These are phyloP conservation scores for Hyaloperonospora arabidopsidis DNA, from an alignment of 352 stramenopile genomes.

Conservation along the genomic window DNA sequence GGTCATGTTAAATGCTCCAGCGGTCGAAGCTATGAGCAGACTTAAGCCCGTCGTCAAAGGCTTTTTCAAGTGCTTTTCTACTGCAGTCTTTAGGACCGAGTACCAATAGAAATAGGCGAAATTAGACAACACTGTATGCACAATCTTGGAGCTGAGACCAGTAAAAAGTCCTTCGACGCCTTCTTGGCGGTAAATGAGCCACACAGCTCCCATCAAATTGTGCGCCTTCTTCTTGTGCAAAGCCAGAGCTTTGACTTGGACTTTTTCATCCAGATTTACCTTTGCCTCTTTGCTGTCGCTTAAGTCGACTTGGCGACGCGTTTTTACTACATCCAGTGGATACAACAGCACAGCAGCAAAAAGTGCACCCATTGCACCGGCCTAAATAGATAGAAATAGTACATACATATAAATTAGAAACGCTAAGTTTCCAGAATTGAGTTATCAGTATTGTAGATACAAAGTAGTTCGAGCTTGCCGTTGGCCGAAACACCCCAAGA, in stretches of 20 bases:
- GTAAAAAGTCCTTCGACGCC: slow-evolving; percentile 57
- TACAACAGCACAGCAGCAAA: slow-evolving; percentile 69
- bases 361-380: slow-evolving; percentile 66
- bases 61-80: slow-evolving; percentile 41
- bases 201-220: slow-evolving; percentile 52
- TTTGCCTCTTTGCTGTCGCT: slow-evolving; percentile 25
- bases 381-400: slow-evolving; percentile 29
- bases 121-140: slow-evolving; percentile 68
- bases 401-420: too few relatives aligned
- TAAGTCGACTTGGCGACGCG: slow-evolving; percentile 51
- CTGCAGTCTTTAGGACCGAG: slow-evolving; percentile 62
- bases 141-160: slow-evolving; percentile 63
- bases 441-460: too few relatives aligned
- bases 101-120: slow-evolving; percentile 87
- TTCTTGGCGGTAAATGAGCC: slow-evolving; percentile 60
- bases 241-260: slow-evolving; percentile 20
- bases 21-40: slow-evolving; percentile 64
- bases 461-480: too few relatives aligned
- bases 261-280: slow-evolving; percentile 10
- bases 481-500: too few relatives aligned
- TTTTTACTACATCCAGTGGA: slow-evolving; percentile 74
- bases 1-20: slow-evolving; percentile 80
- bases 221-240: slow-evolving; percentile 33
- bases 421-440: too few relatives aligned
- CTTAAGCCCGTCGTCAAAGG: slow-evolving; percentile 58